A percentile compares a stretch with the other conserved stretches of the same genome.
phyloP scores from a whole-genome alignment of 768 basidiomycete species.

The Tylopilus vinaceipallidus region DNA sequence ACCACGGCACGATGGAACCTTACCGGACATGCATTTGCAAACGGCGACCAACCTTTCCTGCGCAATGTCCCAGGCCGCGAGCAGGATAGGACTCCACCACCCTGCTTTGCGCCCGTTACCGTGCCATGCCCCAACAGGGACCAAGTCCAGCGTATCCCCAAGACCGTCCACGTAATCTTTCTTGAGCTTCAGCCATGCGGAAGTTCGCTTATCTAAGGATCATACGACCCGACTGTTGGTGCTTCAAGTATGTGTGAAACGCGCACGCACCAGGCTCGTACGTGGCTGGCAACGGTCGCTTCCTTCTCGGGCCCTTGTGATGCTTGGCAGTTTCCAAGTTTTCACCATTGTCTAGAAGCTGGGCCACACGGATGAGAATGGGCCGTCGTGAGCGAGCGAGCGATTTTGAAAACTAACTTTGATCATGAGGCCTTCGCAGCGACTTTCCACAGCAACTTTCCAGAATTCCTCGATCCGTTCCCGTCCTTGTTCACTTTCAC shows the following conservation, averaged over 20 bases:
- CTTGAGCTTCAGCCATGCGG: conserved; percentile 89
- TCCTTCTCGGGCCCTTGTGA: conserved; percentile 40
- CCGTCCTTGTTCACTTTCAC: conserved; percentile 60
- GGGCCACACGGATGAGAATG: conserved; percentile 10
- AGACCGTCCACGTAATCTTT: conserved; percentile 85
- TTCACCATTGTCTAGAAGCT: conserved; percentile 66
- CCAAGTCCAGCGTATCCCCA: conserved; percentile 72
- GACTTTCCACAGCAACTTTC: conserved; percentile 67
- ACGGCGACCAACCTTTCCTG: conserved; percentile 67
- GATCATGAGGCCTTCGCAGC: conserved; percentile 92
- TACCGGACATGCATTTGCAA: conserved; percentile 89
- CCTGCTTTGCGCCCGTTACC: conserved; percentile 85
- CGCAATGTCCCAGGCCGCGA: conserved; percentile 70
- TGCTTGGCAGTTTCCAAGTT: conserved; percentile 33
- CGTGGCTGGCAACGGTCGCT: conserved; percentile 75
- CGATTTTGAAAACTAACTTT: conserved; percentile 52
- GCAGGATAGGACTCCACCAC: conserved; percentile 91
- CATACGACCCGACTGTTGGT: neutral
- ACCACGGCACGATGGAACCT: conserved; percentile 16
- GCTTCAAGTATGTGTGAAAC: neutral
- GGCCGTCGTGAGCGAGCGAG: neutral
- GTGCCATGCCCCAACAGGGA: conserved; percentile 83
- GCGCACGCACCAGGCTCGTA: conserved; percentile 66
- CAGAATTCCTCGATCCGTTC: conserved; percentile 74
- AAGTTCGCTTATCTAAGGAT: conserved; percentile 70